These are phyloP conservation scores for Limtongia smithiae DNA, from an alignment of 805 yeast genomes.

Conservation along the genomic window DNA sequence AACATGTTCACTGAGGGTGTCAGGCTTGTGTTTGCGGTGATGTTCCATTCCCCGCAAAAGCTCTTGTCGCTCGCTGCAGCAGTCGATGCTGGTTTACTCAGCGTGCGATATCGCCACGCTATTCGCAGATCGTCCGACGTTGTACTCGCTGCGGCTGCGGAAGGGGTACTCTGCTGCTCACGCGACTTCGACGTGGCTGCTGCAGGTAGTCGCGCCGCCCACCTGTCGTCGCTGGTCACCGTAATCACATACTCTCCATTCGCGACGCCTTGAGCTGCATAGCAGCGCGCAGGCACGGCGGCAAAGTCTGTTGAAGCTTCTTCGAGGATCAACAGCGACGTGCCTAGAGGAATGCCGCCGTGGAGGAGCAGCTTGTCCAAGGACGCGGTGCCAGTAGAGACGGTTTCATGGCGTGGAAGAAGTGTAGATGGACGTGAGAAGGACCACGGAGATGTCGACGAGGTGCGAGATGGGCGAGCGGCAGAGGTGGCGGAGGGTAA, in stretches of 20 bases:
- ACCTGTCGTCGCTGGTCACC: conserved; percentile 39
- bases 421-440: conserved; percentile 49
- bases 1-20: no score
- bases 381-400: conserved; percentile 77
- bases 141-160: background rate
- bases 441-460: background rate
- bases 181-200: background rate
- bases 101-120: conserved; percentile 24
- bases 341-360: conserved; percentile 81
- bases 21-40: no score
- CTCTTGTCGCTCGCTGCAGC: background rate
- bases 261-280: conserved; percentile 71
- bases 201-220: conserved; percentile 70
- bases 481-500: background rate
- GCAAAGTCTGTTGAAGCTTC: conserved; percentile 85
- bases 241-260: conserved; percentile 66
- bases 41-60: conserved; percentile 14
- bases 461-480: background rate
- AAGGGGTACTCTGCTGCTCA: background rate
- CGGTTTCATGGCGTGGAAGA: conserved; percentile 66
- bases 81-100: background rate
- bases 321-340: conserved; percentile 69
- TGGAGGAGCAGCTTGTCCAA: conserved; percentile 73
- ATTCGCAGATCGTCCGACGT: conserved; percentile 9
- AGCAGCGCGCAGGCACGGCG: conserved; percentile 61